These are phyloP conservation scores for Rhodotorula sp. DNA, from an alignment of 1,284 basidiomycete species.

Conservation along the genomic window DNA sequence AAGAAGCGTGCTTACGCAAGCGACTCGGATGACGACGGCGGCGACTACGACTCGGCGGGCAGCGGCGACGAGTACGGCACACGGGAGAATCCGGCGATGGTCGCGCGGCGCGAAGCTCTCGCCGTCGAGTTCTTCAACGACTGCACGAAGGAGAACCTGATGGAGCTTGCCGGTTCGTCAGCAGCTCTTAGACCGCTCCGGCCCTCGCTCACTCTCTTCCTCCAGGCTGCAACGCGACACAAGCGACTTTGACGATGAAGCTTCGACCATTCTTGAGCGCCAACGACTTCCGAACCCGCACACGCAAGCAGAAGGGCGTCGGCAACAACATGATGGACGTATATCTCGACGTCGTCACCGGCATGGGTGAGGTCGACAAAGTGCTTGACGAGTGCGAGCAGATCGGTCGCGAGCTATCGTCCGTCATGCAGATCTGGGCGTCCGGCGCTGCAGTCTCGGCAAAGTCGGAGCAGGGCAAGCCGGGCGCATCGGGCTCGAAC, in stretches of 20 bases:
- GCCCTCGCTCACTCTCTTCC: neutral
- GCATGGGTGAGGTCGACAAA: conserved; percentile 85
- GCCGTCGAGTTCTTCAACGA: conserved; percentile 86
- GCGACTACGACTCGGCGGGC: conserved; percentile 38
- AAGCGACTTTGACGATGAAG: conserved; percentile 75
- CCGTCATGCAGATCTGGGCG: conserved; percentile 77
- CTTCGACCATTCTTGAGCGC: conserved; percentile 76
- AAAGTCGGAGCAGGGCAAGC: conserved; percentile 16
- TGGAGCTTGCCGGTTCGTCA: conserved; percentile 80
- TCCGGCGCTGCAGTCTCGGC: conserved; percentile 47
- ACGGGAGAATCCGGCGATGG: conserved; percentile 27
- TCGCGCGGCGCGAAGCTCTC: conserved; percentile 51
- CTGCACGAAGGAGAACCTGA: conserved; percentile 67
- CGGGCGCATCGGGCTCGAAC: conserved; percentile 24
- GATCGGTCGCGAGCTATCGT: conserved; percentile 64
- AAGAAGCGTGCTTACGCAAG: conserved; percentile 26
- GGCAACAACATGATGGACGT: conserved; percentile 88
- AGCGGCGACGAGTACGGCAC: conserved; percentile 41
- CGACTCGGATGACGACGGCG: conserved; percentile 39
- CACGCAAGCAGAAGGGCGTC: conserved; percentile 87
- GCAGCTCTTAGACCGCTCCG: neutral
- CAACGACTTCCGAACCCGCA: conserved; percentile 74
- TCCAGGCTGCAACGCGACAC: conserved; percentile 74
- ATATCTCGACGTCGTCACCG: conserved; percentile 80
- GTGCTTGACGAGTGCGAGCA: conserved; percentile 84